A percentile compares a stretch with the other conserved stretches of the same genome.
Conservation (phyloP, 805 yeast species). For the Isabelozyma heimii region DNA sequence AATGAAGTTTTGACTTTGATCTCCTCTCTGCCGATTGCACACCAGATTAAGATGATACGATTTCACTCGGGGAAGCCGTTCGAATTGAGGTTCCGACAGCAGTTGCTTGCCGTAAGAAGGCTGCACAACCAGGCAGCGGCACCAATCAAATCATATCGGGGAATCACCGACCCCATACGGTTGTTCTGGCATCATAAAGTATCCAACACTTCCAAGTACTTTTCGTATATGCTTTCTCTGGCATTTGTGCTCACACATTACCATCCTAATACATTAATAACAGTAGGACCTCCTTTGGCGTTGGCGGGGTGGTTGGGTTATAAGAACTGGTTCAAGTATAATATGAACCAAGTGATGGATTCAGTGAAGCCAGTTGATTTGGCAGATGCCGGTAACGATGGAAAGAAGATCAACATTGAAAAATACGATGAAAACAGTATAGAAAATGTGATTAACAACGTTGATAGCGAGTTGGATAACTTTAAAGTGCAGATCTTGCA, state of each 20-base stretch:
- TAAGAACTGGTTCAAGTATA: slow-evolving; percentile 2
- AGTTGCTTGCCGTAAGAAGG: slow-evolving; percentile 3
- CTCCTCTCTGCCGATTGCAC: background rate
- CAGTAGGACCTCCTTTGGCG: slow-evolving; percentile 35
- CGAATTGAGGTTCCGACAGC: background rate
- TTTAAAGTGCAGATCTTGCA: slow-evolving; percentile 27
- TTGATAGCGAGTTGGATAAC: slow-evolving; percentile 37
- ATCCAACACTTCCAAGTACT: slow-evolving; percentile 26
- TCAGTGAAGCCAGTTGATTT: slow-evolving; percentile 1
- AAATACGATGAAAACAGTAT: slow-evolving; percentile 33
- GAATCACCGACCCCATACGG: slow-evolving; percentile 20
- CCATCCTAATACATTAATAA: slow-evolving; percentile 33
- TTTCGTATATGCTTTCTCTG: slow-evolving; percentile 18
- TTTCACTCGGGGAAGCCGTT: background rate
- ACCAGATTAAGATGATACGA: background rate
- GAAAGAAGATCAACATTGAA: slow-evolving; percentile 14
- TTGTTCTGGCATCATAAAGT: slow-evolving; percentile 24
- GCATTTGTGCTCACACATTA: slow-evolving; percentile 30
- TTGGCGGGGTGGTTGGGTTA: slow-evolving; percentile 24
- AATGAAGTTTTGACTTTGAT: too few relatives aligned
- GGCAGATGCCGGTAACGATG: slow-evolving; percentile 2
- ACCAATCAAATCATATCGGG: slow-evolving; percentile 29
- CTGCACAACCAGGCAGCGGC: slow-evolving; percentile 11
- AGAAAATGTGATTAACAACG: slow-evolving; percentile 27
- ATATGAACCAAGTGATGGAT: background rate